Conservation (phyloP, 768 basidiomycete species). For the Hericium coralloides region DNA sequence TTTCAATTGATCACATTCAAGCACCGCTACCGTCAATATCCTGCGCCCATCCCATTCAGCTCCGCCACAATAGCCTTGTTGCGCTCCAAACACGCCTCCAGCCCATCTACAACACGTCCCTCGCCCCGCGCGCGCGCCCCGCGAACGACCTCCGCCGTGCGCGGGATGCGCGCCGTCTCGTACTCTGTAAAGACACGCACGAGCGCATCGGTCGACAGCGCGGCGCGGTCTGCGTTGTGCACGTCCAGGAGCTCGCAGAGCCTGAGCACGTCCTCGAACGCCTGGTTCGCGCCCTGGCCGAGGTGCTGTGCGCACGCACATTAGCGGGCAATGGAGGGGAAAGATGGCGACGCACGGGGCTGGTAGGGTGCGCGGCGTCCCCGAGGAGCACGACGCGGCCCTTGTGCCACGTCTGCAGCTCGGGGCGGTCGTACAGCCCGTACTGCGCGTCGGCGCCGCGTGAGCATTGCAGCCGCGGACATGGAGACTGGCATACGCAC, state of each 20-base stretch:
- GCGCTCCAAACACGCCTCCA: constrained; percentile 22
- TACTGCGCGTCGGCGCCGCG: constrained; percentile 18
- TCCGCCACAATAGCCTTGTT: constrained; percentile 17
- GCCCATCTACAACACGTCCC: constrained; percentile 24
- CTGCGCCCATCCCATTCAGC: too few species aligned
- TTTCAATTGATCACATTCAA: too few species aligned
- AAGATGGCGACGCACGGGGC: constrained; percentile 26
- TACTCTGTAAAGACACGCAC: constrained; percentile 24
- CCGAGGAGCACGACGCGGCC: constrained; percentile 34
- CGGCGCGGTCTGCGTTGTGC: constrained; percentile 21
- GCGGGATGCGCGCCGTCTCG: constrained; percentile 26
- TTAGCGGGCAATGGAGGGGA: background rate
- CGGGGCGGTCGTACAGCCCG: constrained; percentile 36
- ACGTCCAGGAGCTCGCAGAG: constrained; percentile 25
- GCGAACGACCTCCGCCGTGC: constrained; percentile 27
- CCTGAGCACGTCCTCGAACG: constrained; percentile 33
- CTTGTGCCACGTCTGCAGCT: constrained; percentile 31
- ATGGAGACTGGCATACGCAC: constrained; percentile 5
- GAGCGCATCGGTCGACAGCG: constrained; percentile 22
- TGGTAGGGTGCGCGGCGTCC: constrained; percentile 39
- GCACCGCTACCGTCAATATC: too few species aligned
- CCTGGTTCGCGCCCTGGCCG: constrained; percentile 38
- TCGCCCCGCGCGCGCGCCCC: constrained; percentile 28
- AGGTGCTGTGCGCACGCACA: constrained; percentile 26
- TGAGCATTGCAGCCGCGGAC: background rate